Conservation (phyloP, 768 basidiomycete species). For the Lactarius tabidus region DNA sequence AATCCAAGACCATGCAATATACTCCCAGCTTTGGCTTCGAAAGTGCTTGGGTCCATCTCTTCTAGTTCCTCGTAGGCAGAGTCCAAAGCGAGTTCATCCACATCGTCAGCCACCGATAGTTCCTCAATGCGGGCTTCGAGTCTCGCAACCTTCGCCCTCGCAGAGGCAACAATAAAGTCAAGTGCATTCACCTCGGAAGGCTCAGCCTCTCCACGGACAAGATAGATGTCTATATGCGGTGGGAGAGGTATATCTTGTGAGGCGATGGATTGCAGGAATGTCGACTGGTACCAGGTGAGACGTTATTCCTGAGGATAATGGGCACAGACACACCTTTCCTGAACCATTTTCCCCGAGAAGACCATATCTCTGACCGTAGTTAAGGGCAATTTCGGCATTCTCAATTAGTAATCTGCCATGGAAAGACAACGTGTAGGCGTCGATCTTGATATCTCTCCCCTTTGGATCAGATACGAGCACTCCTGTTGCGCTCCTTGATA, state of each 20-base stretch:
- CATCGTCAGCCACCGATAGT: conserved; percentile 80
- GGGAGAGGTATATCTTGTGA: conserved; percentile 95
- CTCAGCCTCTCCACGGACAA: conserved; percentile 93
- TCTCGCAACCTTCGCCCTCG: conserved; percentile 86
- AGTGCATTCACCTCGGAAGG: conserved; percentile 94
- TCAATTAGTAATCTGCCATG: conserved; percentile 86
- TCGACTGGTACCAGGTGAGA: conserved; percentile 55
- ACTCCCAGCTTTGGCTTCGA: conserved; percentile 92
- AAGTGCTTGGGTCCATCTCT: conserved; percentile 92
- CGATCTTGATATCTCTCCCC: conserved; percentile 96
- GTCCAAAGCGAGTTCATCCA: conserved; percentile 87
- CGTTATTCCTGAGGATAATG: conserved; percentile 9
- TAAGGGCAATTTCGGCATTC: conserved; percentile 68
- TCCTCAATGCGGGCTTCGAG: conserved; percentile 94
- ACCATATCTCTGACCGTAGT: conserved; percentile 92
- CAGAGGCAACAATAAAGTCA: conserved; percentile 93
- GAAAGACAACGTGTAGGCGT: conserved; percentile 92
- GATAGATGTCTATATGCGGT: conserved; percentile 94
- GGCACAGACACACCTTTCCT: conserved; percentile 76
- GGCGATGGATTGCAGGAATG: conserved; percentile 92
- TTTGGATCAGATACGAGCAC: conserved; percentile 91
- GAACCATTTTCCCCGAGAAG: conserved; percentile 96
- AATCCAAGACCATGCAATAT: conserved; percentile 99
- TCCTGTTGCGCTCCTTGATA: conserved; percentile 79
- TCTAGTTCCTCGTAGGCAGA: conserved; percentile 93